Percentiles rank a stretch among this genome's conserved stretches.
Evolutionary conservation across 2,329 filamentous ascomycete genomes (phyloP).

Genomic region (Nemania sp.): DNA sequence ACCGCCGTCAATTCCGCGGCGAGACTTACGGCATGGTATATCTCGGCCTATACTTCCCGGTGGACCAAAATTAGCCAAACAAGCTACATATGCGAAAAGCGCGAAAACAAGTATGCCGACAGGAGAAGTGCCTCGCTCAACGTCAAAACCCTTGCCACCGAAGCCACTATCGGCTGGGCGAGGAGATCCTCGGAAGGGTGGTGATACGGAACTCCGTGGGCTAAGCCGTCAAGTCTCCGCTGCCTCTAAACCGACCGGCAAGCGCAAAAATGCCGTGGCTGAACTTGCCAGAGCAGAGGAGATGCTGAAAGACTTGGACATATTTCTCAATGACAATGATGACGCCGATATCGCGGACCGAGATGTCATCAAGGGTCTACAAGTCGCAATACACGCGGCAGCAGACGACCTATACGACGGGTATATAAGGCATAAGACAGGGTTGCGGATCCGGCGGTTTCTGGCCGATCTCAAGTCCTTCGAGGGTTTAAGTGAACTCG

Average conservation of each 20-base stretch:
- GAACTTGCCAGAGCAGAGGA: conserved; percentile 31
- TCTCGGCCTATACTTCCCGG: conserved; percentile 13
- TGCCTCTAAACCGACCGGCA: conserved; percentile 4
- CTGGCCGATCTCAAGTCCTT: conserved; percentile 57
- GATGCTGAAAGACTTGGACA: conserved; percentile 34
- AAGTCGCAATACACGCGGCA: conserved; percentile 59
- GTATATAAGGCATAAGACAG: conserved; percentile 55
- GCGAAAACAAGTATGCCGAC: conserved; percentile 28
- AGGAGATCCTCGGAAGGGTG: conserved; percentile 3
- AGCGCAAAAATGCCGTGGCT: conserved; percentile 24
- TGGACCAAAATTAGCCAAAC: conserved; percentile 18
- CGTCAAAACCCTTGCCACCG: conserved; percentile 27
- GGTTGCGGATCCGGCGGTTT: conserved; percentile 56
- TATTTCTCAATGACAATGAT: conserved; percentile 40
- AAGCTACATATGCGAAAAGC: conserved; percentile 26
- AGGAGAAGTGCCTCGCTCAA: conserved; percentile 10
- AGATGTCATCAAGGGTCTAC: conserved; percentile 58
- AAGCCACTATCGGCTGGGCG: conserved; percentile 17
- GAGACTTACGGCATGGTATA: conserved; percentile 4
- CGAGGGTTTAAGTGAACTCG: conserved; percentile 47
- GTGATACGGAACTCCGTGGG: conserved; percentile 14
- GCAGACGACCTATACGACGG: conserved; percentile 58
- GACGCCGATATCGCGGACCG: conserved; percentile 49
- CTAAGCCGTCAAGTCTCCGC: conserved; percentile 14
- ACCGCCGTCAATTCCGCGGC: conserved; percentile 21